phyloP scores from a whole-genome alignment of 495 filamentous ascomycete species.

The Daldinia childiae region DNA sequence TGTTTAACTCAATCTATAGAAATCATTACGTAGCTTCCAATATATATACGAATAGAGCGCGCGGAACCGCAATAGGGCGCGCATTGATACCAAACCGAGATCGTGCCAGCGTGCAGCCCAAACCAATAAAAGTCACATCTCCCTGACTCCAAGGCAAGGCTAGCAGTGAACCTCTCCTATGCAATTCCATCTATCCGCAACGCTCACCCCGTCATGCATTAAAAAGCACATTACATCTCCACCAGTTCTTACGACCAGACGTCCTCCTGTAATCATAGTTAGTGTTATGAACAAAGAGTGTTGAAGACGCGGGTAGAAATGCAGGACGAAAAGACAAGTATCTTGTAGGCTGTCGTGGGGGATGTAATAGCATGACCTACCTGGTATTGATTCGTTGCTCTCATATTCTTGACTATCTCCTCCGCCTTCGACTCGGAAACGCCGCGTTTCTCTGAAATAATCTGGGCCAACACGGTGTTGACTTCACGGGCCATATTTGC shows the following conservation, averaged over 20 bases:
- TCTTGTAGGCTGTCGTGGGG: not conserved
- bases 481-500: conserved; percentile 99
- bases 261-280: conserved; percentile 68
- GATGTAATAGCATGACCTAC: conserved; percentile 54
- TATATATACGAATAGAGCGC: conserved; percentile 39
- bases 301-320: not conserved
- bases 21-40: conserved; percentile 40
- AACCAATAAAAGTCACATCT: conserved; percentile 34
- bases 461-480: conserved; percentile 82
- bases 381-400: conserved; percentile 93
- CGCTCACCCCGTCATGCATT: conserved; percentile 39
- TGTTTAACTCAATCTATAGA: conserved; percentile 36
- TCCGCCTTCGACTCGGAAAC: conserved; percentile 86
- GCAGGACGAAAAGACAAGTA: too few species aligned
- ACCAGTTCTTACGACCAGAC: conserved; percentile 76
- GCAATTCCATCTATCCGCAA: conserved; percentile 41
- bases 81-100: conserved; percentile 32
- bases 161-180: conserved; percentile 40
- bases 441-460: conserved; percentile 82
- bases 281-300: conserved; percentile 16
- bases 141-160: conserved; percentile 41
- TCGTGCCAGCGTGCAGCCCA: conserved; percentile 28
- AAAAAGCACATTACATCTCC: conserved; percentile 22
- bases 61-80: conserved; percentile 27
- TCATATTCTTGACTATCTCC: conserved; percentile 95